Conservation (phyloP, 148 eudicot species). For the Amaranthus cruentus region DNA sequence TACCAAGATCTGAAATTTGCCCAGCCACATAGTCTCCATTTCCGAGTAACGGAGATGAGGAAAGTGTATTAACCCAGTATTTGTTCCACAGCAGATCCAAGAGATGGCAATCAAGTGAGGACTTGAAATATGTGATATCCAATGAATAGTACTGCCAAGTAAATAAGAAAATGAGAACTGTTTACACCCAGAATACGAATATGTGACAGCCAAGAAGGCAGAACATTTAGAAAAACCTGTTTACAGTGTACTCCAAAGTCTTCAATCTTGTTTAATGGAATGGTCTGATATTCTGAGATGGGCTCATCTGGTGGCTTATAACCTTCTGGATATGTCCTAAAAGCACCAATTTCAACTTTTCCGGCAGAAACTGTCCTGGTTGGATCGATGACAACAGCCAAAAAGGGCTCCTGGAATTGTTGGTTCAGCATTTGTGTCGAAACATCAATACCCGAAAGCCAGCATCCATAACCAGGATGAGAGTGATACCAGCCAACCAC, state of each 20-base stretch:
- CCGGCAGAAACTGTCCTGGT: constrained; percentile 99
- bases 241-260: constrained; percentile 99
- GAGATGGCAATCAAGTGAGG: constrained; percentile 92
- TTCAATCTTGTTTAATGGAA: constrained; percentile 94
- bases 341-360: constrained; percentile 97
- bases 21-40: constrained; percentile 96
- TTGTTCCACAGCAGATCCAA: constrained; percentile 99
- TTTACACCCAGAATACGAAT: neutral
- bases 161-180: constrained; percentile 10
- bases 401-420: constrained; percentile 91
- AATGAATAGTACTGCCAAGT: constrained; percentile 75
- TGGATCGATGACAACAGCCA: constrained; percentile 98
- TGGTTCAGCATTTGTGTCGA: constrained; percentile 96
- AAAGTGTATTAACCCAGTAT: constrained; percentile 97
- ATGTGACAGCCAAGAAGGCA: neutral
- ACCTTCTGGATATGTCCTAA: constrained; percentile 95
- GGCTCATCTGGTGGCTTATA: constrained; percentile 98
- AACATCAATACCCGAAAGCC: constrained; percentile 99
- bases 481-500: constrained; percentile 99
- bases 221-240: constrained; percentile 46
- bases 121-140: constrained; percentile 94
- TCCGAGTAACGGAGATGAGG: constrained; percentile 91
- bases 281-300: constrained; percentile 92
- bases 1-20: constrained; percentile 94
- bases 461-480: constrained; percentile 99